phyloP scores from a whole-genome alignment of 2,329 filamentous ascomycete genomes.

The Calycina herbarum region DNA sequence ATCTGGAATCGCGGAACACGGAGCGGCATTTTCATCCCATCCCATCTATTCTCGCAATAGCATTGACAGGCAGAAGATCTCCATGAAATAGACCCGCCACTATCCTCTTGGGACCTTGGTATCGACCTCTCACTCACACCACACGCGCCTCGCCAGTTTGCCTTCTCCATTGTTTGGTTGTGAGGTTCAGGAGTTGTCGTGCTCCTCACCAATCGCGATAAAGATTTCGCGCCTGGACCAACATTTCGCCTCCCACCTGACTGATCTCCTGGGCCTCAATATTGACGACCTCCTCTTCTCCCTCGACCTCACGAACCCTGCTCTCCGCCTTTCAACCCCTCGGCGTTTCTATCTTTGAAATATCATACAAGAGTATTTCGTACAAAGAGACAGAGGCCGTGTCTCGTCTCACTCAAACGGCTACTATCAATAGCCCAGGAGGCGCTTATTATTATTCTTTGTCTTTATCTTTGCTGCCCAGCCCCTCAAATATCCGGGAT shows the following conservation, averaged over 20 bases:
- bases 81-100: background rate
- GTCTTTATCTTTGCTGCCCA: conserved; percentile 16
- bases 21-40: background rate
- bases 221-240: conserved; percentile 16
- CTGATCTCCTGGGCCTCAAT: background rate
- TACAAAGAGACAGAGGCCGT: conserved; percentile 14
- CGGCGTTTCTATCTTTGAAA: background rate
- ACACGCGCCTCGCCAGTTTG: conserved; percentile 19
- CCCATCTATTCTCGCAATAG: background rate
- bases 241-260: conserved; percentile 16
- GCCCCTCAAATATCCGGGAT: conserved; percentile 12
- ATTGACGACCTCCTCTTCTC: background rate
- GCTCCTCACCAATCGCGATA: conserved; percentile 28
- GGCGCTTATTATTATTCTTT: conserved; percentile 12
- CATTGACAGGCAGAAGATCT: background rate
- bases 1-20: background rate
- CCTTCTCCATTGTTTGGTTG: conserved; percentile 21
- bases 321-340: conserved; percentile 13
- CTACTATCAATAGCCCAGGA: conserved; percentile 15
- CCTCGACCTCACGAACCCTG: background rate
- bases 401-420: conserved; percentile 3
- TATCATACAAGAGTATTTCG: background rate
- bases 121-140: background rate
- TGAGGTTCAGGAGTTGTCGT: conserved; percentile 20
- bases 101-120: background rate